Evolutionary conservation across 768 basidiomycete species (phyloP), one percentile per base, ranked within the genome.

Genomic region (Asterophora lycoperdoides): DNA sequence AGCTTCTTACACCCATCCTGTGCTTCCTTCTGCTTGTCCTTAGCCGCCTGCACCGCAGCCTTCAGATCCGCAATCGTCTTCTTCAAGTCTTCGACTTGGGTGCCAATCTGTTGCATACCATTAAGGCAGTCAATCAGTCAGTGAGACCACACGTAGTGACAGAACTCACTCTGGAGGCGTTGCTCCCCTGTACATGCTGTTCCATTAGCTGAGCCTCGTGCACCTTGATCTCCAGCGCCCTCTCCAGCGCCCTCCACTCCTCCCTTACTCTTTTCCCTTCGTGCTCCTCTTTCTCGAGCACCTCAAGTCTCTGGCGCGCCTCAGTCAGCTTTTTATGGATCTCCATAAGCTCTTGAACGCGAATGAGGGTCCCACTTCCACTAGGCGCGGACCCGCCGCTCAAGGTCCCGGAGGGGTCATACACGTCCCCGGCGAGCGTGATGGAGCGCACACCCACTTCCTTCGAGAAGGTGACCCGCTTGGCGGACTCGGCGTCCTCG

Each of bases 381-480:
- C 72, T 85, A 0, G 93, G 90, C 0, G 92, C 84, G 1, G 92
- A 80, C 1, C 96, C 96, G 5, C 96, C 96, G 15, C 85, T 90
- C 15, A 99, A 79, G 0, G 89, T 94, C 6, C 95, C 95, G 7
- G 88, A 87, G 2, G 96, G 95, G 54, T 99, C 96, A 64, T 99
- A 98, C 9, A 96, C 81, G 60, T 98, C 96, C 2, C 96, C 96
- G 2, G 91, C 86, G 17, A 96, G 74, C 6, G 96, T 99, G 40
- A 98, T 93, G 8, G 90, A 93, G 43, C 84, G 84, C 41, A 89
- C 82, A 17, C 76, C 73, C 11, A 86, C 75, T 8, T 80, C 72
- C 15, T 62, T 68, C 47, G 82, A 73, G 72, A 97, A 98, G 0
- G 96, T 96, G 36, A 96, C 89, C 0, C 71, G 67, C 62, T 92